These are phyloP conservation scores for Solanum chilense DNA, from an alignment of 257 asterid genomes.

Conservation along the genomic window DNA sequence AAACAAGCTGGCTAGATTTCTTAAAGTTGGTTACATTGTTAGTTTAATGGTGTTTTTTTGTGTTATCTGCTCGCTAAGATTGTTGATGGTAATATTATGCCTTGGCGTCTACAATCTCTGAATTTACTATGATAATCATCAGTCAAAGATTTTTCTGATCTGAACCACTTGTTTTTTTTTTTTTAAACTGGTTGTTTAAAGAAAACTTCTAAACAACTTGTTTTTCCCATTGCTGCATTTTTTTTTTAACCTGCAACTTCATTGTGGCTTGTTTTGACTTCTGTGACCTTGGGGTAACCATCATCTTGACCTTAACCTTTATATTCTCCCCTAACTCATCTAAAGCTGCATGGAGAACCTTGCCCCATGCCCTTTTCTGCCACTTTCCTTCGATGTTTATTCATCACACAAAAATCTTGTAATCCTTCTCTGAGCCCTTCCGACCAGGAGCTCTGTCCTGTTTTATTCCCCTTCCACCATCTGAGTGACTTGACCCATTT, in stretches of 20 bases:
- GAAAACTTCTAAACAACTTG: neutral
- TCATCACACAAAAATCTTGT: neutral
- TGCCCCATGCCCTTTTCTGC: neutral
- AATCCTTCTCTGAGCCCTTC: neutral
- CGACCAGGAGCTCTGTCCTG: neutral
- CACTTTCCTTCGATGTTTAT: neutral
- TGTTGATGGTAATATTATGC: neutral
- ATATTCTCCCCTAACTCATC: neutral
- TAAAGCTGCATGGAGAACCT: neutral
- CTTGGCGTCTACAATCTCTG: neutral
- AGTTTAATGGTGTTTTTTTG: neutral
- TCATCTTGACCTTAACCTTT: neutral
- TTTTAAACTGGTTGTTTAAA: too few species aligned
- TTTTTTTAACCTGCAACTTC: neutral
- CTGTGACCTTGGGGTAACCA: neutral
- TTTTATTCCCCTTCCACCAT: neutral
- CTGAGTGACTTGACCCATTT: neutral
- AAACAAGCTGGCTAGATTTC: neutral
- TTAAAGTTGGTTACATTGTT: neutral
- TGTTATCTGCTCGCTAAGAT: neutral
- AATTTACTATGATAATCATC: neutral
- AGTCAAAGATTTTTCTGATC: neutral
- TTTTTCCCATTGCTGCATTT: neutral
- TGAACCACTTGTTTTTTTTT: neutral
- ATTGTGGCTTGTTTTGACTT: neutral